Conservation (phyloP, 1,284 basidiomycete species). For the Grifola frondosa region DNA sequence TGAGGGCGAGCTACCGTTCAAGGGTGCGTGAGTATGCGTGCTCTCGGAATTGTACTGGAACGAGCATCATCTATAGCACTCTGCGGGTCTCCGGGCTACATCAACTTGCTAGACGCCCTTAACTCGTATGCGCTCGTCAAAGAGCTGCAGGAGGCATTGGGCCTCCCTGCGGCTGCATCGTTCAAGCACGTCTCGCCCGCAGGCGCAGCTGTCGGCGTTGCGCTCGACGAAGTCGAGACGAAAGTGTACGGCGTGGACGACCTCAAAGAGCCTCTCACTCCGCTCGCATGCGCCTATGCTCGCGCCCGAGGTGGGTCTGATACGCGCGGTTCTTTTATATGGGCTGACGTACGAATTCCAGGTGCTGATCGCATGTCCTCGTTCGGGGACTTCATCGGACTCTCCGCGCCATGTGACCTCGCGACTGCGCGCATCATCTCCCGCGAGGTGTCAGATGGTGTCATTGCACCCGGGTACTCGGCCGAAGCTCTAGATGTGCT, state of each 20-base stretch:
- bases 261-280: constrained; percentile 85
- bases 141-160: constrained; percentile 85
- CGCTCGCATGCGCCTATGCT: constrained; percentile 92
- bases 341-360: constrained; percentile 25
- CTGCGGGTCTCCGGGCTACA: constrained; percentile 95
- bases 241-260: constrained; percentile 98
- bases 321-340: constrained; percentile 4
- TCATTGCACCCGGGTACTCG: constrained; percentile 94
- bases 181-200: constrained; percentile 99
- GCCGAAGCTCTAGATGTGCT: constrained; percentile 89
- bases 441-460: constrained; percentile 96
- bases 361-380: constrained; percentile 99
- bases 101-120: constrained; percentile 98
- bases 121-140: constrained; percentile 97
- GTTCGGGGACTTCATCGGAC: constrained; percentile 97
- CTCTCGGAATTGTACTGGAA: not conserved
- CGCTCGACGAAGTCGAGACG: constrained; percentile 84
- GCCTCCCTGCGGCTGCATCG: constrained; percentile 93
- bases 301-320: constrained; percentile 80
- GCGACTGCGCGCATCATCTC: constrained; percentile 96
- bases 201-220: constrained; percentile 90
- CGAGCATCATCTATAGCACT: constrained; percentile 54
- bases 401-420: constrained; percentile 90
- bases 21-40: constrained; percentile 51
- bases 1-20: constrained; percentile 90